Evolutionary conservation across 208 protist genomes (phyloP), one percentile per base, ranked within the genome.

Genomic region (Phytomonas sp.): DNA sequence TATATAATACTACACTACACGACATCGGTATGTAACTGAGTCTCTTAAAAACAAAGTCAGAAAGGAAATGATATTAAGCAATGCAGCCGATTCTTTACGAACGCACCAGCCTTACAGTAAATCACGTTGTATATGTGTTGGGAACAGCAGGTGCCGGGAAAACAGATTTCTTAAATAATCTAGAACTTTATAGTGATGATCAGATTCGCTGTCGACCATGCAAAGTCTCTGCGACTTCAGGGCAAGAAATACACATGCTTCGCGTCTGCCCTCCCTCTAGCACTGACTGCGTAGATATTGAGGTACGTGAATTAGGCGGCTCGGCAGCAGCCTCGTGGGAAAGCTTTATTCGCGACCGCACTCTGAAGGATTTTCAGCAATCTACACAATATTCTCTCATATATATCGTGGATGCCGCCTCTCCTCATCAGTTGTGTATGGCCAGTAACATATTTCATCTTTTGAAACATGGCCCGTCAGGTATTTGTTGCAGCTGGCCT

Each of bases 221-320:
- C 13, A 72, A 80, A 30, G 67, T 81, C 5, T 56, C 67, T 20
- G 74, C 90, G 33, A 95, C 90, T 11, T 81, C 74, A 31, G 90
- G 87, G 33, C 90, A 95, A 63, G 81, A 90, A 61, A 74, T 95
- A 51, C 61, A 70, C 36, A 71, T 37, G n/a, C 23, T 91, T 61
- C 29, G 13, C 32, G 20, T 91, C 3, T 6, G 66, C 63, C 67
- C 76, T 43, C 15, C 60, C 2, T 28, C 31, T 37, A n/a, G 23
- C 9, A 59, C 23, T 32, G 40, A 68, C 70, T 51, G 63, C 43
- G 68, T 31, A 13, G 70, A 71, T n/a, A 72, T 92, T 7, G 85
- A 92, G 65, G 17, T 91, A 40, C 65, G 80, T 33, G 89, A 95
- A 75, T 59, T 95, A 15, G 86, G 85, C 1, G 89, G 87, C 1